Percentiles rank a stretch among this genome's conserved stretches.
phyloP scores from a whole-genome alignment of 2,329 filamentous ascomycete species.

The Colletotrichum chlorophyti region DNA sequence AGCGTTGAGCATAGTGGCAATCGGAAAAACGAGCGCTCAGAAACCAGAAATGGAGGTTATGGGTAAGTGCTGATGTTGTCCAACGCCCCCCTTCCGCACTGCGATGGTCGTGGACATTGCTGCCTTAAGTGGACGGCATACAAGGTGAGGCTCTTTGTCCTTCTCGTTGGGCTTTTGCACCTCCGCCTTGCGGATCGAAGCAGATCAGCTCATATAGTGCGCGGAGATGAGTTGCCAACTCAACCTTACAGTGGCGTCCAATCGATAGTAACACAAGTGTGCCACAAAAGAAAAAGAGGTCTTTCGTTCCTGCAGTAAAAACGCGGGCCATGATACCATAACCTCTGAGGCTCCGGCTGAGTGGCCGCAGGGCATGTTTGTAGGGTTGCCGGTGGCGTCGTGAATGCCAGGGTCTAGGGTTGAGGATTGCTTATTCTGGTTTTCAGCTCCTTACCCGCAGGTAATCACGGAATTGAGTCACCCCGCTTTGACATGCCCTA shows the following conservation, averaged over 20 bases:
- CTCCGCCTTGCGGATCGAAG: not conserved
- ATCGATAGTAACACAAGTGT: not conserved
- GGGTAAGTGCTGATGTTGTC: not conserved
- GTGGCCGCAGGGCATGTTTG: not conserved
- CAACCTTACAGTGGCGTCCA: slow-evolving; percentile 6
- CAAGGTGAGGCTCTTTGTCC: not conserved
- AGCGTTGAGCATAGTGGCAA: slow-evolving; percentile 34
- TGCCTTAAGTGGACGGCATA: not conserved
- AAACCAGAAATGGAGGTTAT: not conserved
- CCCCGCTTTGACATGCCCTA: not conserved
- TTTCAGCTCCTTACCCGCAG: not conserved
- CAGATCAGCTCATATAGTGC: not conserved
- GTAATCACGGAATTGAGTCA: slow-evolving; percentile 13
- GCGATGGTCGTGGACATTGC: not conserved
- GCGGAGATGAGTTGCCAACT: slow-evolving; percentile 3
- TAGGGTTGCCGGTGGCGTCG: slow-evolving; percentile 1
- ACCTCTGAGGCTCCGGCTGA: not conserved
- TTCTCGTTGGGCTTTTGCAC: not conserved
- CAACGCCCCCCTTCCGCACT: not conserved
- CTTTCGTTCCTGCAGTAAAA: not conserved
- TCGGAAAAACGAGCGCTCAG: not conserved
- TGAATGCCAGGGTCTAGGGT: not conserved
- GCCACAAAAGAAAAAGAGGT: not conserved
- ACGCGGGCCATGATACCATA: not conserved
- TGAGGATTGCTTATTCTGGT: slow-evolving; percentile 5